Conservation (phyloP, 2,329 filamentous ascomycete genomes). For the Penicillium nordicum region DNA sequence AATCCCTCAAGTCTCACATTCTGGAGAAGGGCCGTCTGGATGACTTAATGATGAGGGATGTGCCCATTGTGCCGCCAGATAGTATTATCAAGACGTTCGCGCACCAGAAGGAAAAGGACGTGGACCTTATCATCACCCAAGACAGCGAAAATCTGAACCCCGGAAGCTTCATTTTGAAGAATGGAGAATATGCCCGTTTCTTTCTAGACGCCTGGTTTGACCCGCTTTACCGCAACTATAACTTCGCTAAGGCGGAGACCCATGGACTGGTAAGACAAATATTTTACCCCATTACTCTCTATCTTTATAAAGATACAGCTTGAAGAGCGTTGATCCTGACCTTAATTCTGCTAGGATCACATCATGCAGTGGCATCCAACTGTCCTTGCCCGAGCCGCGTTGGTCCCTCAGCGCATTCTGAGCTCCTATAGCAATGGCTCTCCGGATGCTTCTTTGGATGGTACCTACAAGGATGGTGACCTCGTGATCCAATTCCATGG, state of each 20-base stretch:
- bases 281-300: not conserved
- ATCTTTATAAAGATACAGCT: not conserved
- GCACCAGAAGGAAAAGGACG: constrained; percentile 71
- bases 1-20: constrained; percentile 68
- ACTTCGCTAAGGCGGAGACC: constrained; percentile 90
- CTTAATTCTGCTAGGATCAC: constrained; percentile 60
- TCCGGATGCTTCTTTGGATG: constrained; percentile 45
- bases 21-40: constrained; percentile 67
- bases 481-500: constrained; percentile 75
- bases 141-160: constrained; percentile 75
- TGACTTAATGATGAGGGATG: constrained; percentile 75
- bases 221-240: constrained; percentile 87
- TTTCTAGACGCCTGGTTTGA: constrained; percentile 96
- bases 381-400: constrained; percentile 79
- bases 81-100: constrained; percentile 94
- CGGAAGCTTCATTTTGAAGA: constrained; percentile 74
- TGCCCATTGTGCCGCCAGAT: constrained; percentile 86
- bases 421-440: constrained; percentile 68
- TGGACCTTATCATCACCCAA: constrained; percentile 80
- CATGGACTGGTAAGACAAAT: constrained; percentile 72
- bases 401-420: constrained; percentile 80
- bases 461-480: constrained; percentile 76
- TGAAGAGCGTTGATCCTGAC: constrained; percentile 25
- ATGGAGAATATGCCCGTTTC: constrained; percentile 87
- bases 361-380: constrained; percentile 97